Evolutionary conservation across 768 basidiomycete genomes (phyloP).

Genomic region (Gloeopeniophorella convolvens): DNA sequence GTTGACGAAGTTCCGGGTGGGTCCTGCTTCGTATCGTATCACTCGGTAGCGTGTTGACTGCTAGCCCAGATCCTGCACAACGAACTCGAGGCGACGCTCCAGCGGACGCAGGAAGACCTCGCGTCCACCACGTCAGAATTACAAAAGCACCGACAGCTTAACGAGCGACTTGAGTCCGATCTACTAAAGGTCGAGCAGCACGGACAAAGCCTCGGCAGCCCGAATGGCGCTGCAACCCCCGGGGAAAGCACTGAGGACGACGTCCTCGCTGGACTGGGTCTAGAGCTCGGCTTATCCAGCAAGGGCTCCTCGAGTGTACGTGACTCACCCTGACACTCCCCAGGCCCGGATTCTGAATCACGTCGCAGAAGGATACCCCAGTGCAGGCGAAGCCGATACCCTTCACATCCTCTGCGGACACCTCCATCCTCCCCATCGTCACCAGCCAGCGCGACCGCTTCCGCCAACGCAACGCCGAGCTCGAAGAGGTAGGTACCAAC

Average conservation of each 20-base stretch:
- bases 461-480: conserved; percentile 91
- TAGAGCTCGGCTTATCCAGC: conserved; percentile 62
- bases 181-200: conserved; percentile 74
- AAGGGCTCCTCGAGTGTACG: conserved; percentile 14
- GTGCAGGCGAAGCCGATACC: conserved; percentile 59
- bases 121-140: conserved; percentile 56
- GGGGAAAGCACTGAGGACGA: conserved; percentile 38
- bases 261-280: conserved; percentile 48
- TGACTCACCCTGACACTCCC: background rate
- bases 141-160: conserved; percentile 70
- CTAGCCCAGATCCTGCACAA: conserved; percentile 63
- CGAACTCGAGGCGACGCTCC: conserved; percentile 70
- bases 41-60: background rate
- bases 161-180: conserved; percentile 90
- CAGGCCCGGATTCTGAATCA: background rate
- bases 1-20: conserved; percentile 81
- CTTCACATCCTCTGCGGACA: conserved; percentile 73
- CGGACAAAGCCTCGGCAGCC: conserved; percentile 31
- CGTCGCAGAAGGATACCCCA: conserved; percentile 21
- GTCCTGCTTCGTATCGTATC: conserved; percentile 21
- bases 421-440: conserved; percentile 96
- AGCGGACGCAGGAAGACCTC: conserved; percentile 50
- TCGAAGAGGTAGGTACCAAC: conserved; percentile 76
- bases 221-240: conserved; percentile 23
- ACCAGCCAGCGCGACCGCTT: conserved; percentile 98